Evolutionary conservation across 2,329 filamentous ascomycete genomes (phyloP).

Genomic region (Dactylella cylindrospora): DNA sequence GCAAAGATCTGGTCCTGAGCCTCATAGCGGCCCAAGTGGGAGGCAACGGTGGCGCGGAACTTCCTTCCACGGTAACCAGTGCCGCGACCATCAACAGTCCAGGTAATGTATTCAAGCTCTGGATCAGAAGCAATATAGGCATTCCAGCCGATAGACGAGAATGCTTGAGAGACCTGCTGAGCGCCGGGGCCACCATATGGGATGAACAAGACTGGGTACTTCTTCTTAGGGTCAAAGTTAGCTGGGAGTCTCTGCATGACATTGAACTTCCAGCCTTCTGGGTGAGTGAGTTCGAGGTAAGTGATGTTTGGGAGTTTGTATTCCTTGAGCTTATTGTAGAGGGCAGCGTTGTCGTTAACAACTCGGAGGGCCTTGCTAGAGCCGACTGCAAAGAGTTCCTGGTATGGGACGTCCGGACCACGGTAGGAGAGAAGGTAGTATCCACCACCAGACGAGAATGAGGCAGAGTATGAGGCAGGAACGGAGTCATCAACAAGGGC

Average conservation of each 20-base stretch:
- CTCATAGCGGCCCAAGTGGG: slow-evolving; percentile 65
- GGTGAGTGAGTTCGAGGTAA: slow-evolving; percentile 65
- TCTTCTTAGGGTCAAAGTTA: slow-evolving; percentile 64
- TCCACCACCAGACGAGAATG: slow-evolving; percentile 63
- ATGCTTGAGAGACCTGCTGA: slow-evolving; percentile 63
- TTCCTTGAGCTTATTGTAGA: slow-evolving; percentile 60
- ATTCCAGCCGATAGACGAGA: slow-evolving; percentile 61
- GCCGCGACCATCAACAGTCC: slow-evolving; percentile 69
- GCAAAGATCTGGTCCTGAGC: slow-evolving; percentile 69
- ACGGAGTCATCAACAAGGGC: slow-evolving; percentile 64
- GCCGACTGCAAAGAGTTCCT: slow-evolving; percentile 65
- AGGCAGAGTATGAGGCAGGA: slow-evolving; percentile 64
- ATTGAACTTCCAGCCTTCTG: slow-evolving; percentile 64
- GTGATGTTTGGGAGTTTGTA: slow-evolving; percentile 67
- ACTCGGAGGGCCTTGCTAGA: slow-evolving; percentile 61
- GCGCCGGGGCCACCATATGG: slow-evolving; percentile 69
- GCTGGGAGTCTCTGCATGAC: slow-evolving; percentile 67
- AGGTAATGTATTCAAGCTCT: slow-evolving; percentile 67
- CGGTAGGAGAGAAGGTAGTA: slow-evolving; percentile 68
- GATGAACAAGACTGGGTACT: slow-evolving; percentile 68
- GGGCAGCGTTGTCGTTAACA: slow-evolving; percentile 62
- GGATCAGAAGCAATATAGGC: slow-evolving; percentile 68
- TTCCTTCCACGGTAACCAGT: slow-evolving; percentile 66
- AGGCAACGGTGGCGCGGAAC: slow-evolving; percentile 62
- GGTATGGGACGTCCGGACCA: slow-evolving; percentile 69